These are phyloP conservation scores for Phialocephala subalpina DNA, from an alignment of 2,329 filamentous ascomycete genomes.

Conservation along the genomic window DNA sequence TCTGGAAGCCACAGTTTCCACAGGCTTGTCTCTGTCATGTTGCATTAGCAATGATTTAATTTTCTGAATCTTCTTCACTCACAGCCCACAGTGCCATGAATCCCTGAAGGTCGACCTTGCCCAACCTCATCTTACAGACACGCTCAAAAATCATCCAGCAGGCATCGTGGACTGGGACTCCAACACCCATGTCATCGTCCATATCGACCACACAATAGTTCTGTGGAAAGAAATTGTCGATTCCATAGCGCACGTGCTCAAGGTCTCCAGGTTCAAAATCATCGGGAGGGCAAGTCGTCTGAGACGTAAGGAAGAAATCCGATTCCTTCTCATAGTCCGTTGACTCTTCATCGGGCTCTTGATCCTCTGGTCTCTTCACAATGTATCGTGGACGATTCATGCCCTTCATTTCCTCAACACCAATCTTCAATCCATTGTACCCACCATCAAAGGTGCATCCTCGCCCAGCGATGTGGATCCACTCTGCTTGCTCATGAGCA, in stretches of 20 bases:
- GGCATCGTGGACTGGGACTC: slow-evolving; percentile 23
- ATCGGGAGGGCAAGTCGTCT: slow-evolving; percentile 10
- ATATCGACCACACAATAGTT: background rate
- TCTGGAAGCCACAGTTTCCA: background rate
- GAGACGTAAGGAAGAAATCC: slow-evolving; percentile 22
- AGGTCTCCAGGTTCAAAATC: background rate
- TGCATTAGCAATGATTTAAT: background rate
- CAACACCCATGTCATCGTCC: slow-evolving; percentile 1
- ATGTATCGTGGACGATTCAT: slow-evolving; percentile 24
- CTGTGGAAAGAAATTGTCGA: slow-evolving; percentile 12
- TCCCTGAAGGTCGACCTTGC: slow-evolving; percentile 27
- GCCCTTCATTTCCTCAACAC: slow-evolving; percentile 19
- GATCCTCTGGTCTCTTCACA: slow-evolving; percentile 13
- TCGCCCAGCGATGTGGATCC: slow-evolving; percentile 11
- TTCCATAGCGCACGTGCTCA: background rate
- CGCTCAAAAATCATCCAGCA: slow-evolving; percentile 32
- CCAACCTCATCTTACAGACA: slow-evolving; percentile 21
- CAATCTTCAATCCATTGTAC: slow-evolving; percentile 23
- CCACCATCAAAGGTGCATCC: slow-evolving; percentile 20
- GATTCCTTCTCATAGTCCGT: slow-evolving; percentile 19
- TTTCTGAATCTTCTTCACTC: background rate
- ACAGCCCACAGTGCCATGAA: slow-evolving; percentile 26
- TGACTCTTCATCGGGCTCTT: slow-evolving; percentile 13
- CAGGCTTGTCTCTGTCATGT: slow-evolving; percentile 4
- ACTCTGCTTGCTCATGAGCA: background rate